A percentile compares a stretch with the other conserved stretches of the same genome.
Evolutionary conservation across 225 moss, liverwort and hornwort species (phyloP).

Genomic region (Physcomitrellopsis africana): DNA sequence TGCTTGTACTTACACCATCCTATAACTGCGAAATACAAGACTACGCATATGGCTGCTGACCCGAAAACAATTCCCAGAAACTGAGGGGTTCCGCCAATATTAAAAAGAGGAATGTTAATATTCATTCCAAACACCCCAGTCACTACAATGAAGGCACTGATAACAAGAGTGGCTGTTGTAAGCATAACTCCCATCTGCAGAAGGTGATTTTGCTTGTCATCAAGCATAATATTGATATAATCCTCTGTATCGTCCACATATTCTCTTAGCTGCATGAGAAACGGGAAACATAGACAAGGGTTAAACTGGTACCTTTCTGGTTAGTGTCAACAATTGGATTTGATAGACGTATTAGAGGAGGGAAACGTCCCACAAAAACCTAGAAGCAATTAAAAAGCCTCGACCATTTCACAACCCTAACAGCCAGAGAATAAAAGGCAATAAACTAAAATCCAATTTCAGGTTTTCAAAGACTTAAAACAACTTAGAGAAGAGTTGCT

Average conservation of each 20-base stretch:
- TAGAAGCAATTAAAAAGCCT: neutral
- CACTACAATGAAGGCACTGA: conserved; percentile 90
- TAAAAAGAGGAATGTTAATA: conserved; percentile 71
- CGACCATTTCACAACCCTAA: neutral
- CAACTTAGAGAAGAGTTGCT: neutral
- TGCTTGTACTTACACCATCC: conserved; percentile 93
- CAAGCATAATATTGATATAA: conserved; percentile 98
- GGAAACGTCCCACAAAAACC: neutral
- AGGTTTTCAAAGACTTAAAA: neutral
- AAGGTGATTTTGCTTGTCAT: conserved; percentile 97
- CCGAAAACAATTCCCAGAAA: conserved; percentile 69
- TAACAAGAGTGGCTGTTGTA: conserved; percentile 89
- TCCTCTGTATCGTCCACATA: conserved; percentile 99
- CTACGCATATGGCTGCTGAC: conserved; percentile 60
- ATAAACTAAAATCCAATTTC: neutral
- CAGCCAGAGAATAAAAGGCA: neutral
- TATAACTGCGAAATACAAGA: conserved; percentile 72
- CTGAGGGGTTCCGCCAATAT: conserved; percentile 31
- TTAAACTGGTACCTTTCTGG: neutral
- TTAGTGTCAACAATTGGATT: neutral
- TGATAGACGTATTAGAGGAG: no score
- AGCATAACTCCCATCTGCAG: conserved; percentile 99
- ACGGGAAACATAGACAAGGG: neutral
- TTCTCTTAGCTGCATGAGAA: conserved; percentile 74
- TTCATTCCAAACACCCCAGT: conserved; percentile 97